phyloP scores from a whole-genome alignment of 2,329 filamentous ascomycete species.

The Hymenoscyphus occultus region DNA sequence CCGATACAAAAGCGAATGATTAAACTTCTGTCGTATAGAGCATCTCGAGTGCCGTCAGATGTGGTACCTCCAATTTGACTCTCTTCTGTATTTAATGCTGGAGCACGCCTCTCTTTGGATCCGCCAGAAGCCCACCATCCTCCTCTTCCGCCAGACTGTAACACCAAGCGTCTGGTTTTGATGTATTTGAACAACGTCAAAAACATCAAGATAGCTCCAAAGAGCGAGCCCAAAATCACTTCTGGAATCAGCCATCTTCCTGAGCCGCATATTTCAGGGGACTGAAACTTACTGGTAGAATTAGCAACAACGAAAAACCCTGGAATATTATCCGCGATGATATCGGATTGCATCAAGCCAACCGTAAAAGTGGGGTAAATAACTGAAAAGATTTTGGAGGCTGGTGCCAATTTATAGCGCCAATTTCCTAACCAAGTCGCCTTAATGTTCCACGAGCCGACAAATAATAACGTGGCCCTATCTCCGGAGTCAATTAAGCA shows the following conservation, averaged over 20 bases:
- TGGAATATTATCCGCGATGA: conserved; percentile 32
- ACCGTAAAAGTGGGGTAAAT: conserved; percentile 39
- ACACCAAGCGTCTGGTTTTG: conserved; percentile 37
- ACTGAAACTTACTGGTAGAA: conserved; percentile 38
- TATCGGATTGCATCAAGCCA: conserved; percentile 34
- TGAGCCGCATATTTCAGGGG: not conserved
- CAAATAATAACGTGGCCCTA: conserved; percentile 41
- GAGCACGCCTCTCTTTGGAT: conserved; percentile 21
- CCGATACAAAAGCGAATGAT: conserved; percentile 45
- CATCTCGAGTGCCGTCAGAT: conserved; percentile 21
- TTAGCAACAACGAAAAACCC: conserved; percentile 40
- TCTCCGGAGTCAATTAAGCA: not conserved
- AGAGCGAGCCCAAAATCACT: conserved; percentile 42
- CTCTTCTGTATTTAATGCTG: conserved; percentile 19
- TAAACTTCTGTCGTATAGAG: conserved; percentile 46
- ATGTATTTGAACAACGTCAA: conserved; percentile 44
- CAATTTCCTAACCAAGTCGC: conserved; percentile 31
- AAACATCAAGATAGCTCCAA: conserved; percentile 39
- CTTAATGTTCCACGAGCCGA: conserved; percentile 37
- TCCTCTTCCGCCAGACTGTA: conserved; percentile 33
- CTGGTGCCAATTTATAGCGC: conserved; percentile 28
- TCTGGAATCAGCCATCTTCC: conserved; percentile 7
- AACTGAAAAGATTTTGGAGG: conserved; percentile 39
- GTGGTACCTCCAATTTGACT: conserved; percentile 13
- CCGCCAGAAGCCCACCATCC: conserved; percentile 27